phyloP scores from a whole-genome alignment of 495 filamentous ascomycete genomes.

The Neurospora intermedia region DNA sequence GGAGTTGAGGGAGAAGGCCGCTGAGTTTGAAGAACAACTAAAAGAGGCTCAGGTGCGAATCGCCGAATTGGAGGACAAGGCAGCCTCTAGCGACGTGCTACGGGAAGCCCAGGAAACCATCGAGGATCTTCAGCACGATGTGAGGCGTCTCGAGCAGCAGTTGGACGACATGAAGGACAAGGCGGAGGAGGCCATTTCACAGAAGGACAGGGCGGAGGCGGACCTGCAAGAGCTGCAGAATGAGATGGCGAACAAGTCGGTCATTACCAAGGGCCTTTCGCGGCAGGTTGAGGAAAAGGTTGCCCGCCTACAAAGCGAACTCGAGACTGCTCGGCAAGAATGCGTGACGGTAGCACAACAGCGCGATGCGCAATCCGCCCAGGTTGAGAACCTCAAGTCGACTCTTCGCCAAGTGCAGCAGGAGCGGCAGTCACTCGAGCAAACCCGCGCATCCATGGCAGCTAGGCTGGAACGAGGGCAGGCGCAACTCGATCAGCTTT shows the following conservation, averaged over 20 bases:
- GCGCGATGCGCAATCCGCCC: slow-evolving; percentile 24
- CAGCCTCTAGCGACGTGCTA: slow-evolving; percentile 40
- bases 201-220: slow-evolving; percentile 46
- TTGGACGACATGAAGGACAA: slow-evolving; percentile 49
- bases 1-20: slow-evolving; percentile 34
- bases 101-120: slow-evolving; percentile 45
- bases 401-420: slow-evolving; percentile 30
- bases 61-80: slow-evolving; percentile 51
- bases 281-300: slow-evolving; percentile 65
- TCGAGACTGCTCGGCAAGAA: slow-evolving; percentile 49
- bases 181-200: slow-evolving; percentile 49
- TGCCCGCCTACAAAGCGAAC: slow-evolving; percentile 51
- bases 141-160: slow-evolving; percentile 35
- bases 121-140: slow-evolving; percentile 32
- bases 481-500: slow-evolving; percentile 37
- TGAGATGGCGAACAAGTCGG: slow-evolving; percentile 69
- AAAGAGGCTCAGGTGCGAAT: slow-evolving; percentile 47
- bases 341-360: slow-evolving; percentile 40
- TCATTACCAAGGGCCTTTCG: slow-evolving; percentile 64
- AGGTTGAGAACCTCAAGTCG: slow-evolving; percentile 34
- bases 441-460: slow-evolving; percentile 42
- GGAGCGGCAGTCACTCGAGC: slow-evolving; percentile 46
- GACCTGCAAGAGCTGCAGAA: slow-evolving; percentile 59
- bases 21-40: slow-evolving; percentile 42
- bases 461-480: slow-evolving; percentile 47